Base-by-base conservation (phyloP, 208 protist species). In the Crithidia expoeki region DNA sequence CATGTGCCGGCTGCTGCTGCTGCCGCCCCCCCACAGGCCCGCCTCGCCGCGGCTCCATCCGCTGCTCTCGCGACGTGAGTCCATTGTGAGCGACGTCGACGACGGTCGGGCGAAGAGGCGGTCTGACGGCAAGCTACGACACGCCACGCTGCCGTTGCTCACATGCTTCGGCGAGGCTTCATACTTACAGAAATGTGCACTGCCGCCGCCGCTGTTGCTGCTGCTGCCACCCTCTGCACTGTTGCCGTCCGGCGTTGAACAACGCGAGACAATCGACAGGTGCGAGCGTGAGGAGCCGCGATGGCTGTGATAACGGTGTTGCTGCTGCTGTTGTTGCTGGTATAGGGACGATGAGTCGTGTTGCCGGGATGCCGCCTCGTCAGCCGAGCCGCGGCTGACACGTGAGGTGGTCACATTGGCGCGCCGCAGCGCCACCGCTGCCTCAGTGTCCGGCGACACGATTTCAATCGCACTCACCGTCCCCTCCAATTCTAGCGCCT, bases 31-130 rank as follows among this genome's bases (percentile, higher is more conserved):
- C 63, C 19, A 16, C 14, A 30, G 27, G 14, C 61, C 64, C 9
- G 11, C 46, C 42, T 65, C 60, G 16, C 56, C 34, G 27, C 66
- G 66, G 55, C 52, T 63, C 66, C 66, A 71, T 3, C 66, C 34
- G 55, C 46, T 59, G 66, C 66, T 23, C 10, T 57, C 51, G 7
- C 63, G 52, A 7, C 33, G 60, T n/a, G n/a, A 10, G 25, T 65
- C 60, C 32, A 14, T 42, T 3, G 19, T 46, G 19, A 65, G 27
- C 2, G 58, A 65, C 21, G 60, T 65, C 16, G 60, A 65, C 16
- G 60, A 65, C 2, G 60, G 46, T 2, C 60, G 46, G 46, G 44
- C 46, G n/a, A 65, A 52, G 30, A 42, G 46, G 46, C 60, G 60
- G 32, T 65, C 60, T 14, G 44, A 65, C 60, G 60, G 44, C 28